phyloP scores from a whole-genome alignment of 441 rosid genomes.

The Raphanus hybrid region DNA sequence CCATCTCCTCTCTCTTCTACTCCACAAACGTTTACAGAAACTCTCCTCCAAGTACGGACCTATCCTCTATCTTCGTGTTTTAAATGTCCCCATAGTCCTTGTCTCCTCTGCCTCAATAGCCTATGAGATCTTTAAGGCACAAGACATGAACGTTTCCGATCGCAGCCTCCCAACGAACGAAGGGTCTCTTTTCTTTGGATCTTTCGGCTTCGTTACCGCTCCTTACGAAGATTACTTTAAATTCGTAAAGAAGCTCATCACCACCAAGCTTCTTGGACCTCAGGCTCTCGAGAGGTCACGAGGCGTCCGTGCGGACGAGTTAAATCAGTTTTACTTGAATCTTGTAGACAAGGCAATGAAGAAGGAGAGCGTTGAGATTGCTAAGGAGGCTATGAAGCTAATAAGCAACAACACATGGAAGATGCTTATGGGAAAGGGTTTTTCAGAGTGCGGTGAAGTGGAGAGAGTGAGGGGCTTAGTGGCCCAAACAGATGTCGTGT shows the following conservation, averaged over 20 bases:
- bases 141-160: conserved; percentile 13
- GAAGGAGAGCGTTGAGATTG: conserved; percentile 31
- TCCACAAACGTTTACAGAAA: conserved; percentile 15
- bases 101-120: not conserved
- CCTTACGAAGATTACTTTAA: conserved; percentile 4
- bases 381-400: conserved; percentile 20
- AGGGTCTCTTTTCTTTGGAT: conserved; percentile 10
- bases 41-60: not conserved
- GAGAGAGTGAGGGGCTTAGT: conserved; percentile 19
- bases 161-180: conserved; percentile 4
- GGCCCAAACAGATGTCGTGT: not conserved
- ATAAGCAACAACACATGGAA: not conserved
- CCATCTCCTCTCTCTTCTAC: conserved; percentile 2
- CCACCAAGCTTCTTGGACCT: conserved; percentile 34
- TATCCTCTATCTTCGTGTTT: conserved; percentile 8
- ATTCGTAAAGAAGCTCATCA: conserved; percentile 16
- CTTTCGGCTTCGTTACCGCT: not conserved
- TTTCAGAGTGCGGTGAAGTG: not conserved
- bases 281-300: conserved; percentile 21
- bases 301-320: conserved; percentile 29
- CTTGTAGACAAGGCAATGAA: conserved; percentile 17
- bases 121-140: conserved; percentile 9
- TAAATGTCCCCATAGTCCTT: conserved; percentile 1
- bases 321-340: conserved; percentile 7
- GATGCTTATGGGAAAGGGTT: not conserved